These are phyloP conservation scores for Tuber borchii DNA, from an alignment of 495 filamentous ascomycete genomes.

Conservation along the genomic window DNA sequence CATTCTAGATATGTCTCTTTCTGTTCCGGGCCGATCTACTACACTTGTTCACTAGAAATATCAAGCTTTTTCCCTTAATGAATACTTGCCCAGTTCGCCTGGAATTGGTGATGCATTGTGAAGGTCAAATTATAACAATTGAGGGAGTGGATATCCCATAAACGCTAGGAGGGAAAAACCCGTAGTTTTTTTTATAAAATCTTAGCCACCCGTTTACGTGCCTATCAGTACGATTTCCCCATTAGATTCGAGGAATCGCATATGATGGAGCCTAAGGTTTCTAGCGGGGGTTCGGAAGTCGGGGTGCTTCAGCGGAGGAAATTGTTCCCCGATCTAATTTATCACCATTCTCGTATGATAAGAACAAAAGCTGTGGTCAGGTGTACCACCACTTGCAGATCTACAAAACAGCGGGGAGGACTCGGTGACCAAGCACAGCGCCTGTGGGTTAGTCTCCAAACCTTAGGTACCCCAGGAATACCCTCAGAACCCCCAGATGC, in stretches of 20 bases:
- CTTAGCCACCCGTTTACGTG: not conserved
- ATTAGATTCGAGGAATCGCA: not conserved
- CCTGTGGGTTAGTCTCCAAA: not conserved
- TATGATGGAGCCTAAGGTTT: not conserved
- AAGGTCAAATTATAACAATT: not conserved
- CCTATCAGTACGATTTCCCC: not conserved
- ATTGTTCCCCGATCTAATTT: not conserved
- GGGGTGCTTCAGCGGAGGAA: not conserved
- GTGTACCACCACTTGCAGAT: not conserved
- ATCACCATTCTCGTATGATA: not conserved
- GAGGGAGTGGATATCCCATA: not conserved
- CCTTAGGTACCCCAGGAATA: not conserved
- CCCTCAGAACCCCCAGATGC: not conserved
- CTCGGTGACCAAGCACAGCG: not conserved
- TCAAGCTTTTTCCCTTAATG: not conserved
- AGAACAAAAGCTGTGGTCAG: not conserved
- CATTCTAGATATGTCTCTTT: not conserved
- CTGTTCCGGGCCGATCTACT: not conserved
- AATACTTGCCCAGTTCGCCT: not conserved
- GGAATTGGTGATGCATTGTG: not conserved
- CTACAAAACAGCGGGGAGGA: not conserved
- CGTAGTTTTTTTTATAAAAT: not conserved
- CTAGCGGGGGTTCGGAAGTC: not conserved
- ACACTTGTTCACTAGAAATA: not conserved
- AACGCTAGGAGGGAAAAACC: not conserved